Evolutionary conservation across 176 grass and related monocot species (phyloP).

Genomic region (sorghum (Sorghum bicolor)): Sorghum_bicolor_NCBIv3 NC_012870.2:71675501-71676000

Average conservation of each 20-base stretch:
- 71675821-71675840: background rate
- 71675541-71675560: background rate
- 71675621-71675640: background rate
- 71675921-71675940: background rate
- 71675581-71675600: background rate
- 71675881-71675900: background rate
- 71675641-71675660: background rate
- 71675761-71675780: background rate
- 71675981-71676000: too few species aligned
- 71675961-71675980: too few species aligned
- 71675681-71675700: background rate
- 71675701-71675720: background rate
- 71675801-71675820: background rate
- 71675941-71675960: too few species aligned
- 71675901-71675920: background rate
- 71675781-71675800: background rate
- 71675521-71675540: background rate
- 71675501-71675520: background rate
- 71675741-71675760: background rate
- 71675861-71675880: background rate
- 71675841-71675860: background rate
- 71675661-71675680: background rate
- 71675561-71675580: background rate
- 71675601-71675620: background rate
- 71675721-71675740: conserved; percentile 31